Conservation (phyloP, 257 asterid species). For the Coffea canephora region DNA sequence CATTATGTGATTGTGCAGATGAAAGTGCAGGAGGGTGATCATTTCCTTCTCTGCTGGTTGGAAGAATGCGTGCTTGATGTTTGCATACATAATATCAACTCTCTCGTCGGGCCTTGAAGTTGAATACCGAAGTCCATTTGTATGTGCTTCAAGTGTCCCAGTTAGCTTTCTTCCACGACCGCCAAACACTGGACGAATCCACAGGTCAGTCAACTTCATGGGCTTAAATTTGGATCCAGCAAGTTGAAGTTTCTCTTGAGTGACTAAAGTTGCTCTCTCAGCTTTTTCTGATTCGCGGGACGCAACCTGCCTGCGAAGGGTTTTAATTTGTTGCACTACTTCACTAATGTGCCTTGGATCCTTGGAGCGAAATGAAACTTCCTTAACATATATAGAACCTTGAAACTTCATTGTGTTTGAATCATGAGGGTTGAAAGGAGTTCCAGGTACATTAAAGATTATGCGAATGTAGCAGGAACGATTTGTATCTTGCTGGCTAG, state of each 20-base stretch:
- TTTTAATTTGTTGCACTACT: slow-evolving; percentile 59
- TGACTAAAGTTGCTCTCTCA: slow-evolving; percentile 74
- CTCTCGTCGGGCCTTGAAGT: slow-evolving; percentile 66
- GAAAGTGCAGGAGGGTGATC: slow-evolving; percentile 75
- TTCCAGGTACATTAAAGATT: slow-evolving; percentile 70
- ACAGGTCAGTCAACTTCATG: slow-evolving; percentile 52
- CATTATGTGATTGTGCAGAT: slow-evolving; percentile 75
- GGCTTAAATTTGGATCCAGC: slow-evolving; percentile 69
- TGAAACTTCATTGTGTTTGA: slow-evolving; percentile 50
- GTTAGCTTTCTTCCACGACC: slow-evolving; percentile 61
- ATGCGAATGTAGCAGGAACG: slow-evolving; percentile 63
- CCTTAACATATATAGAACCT: slow-evolving; percentile 57
- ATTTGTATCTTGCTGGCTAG: slow-evolving; percentile 70
- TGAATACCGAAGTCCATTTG: slow-evolving; percentile 64
- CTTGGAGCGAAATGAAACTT: slow-evolving; percentile 66
- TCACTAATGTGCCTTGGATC: slow-evolving; percentile 73
- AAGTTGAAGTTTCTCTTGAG: slow-evolving; percentile 60
- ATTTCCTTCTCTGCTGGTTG: slow-evolving; percentile 87
- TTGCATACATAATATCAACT: slow-evolving; percentile 62
- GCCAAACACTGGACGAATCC: slow-evolving; percentile 79
- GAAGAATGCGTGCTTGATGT: slow-evolving; percentile 66
- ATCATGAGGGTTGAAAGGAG: slow-evolving; percentile 67
- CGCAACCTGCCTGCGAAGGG: slow-evolving; percentile 55
- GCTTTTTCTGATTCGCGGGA: slow-evolving; percentile 78
- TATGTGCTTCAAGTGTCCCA: slow-evolving; percentile 69